Base-by-base conservation (phyloP, 371 early-diverging fungal genomes). In the Coemansia sp. region DNA sequence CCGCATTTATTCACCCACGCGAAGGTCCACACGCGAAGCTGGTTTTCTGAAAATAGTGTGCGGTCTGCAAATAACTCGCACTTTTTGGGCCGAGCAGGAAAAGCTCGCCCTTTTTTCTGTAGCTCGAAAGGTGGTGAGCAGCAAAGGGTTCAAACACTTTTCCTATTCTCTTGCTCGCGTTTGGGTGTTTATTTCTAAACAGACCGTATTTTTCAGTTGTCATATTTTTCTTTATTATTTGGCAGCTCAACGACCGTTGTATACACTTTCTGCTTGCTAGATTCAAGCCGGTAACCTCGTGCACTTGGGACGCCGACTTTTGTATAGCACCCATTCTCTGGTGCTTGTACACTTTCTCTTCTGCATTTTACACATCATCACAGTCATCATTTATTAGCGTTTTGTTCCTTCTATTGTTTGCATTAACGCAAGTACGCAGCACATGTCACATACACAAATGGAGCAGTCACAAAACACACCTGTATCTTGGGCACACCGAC, bases 391-490 rank as follows among this genome's bases (percentile, higher is more conserved):
- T 24, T 46, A 48, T 29, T 19, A 32, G 1, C 36, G 52, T 53
- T 2, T 39, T 39, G 32, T 7, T 24, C 11, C n/a, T 39, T 52
- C 36, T 11, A 36, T 36, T 36, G 36, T 36, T 11, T 36, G 36
- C 36, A 36, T 36, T 11, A 36, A 36, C 9, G 36, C 36, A 36
- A 36, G 36, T 36, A 28, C 6, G 17, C 17, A 24, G 41, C 59
- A 48, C 58, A 75, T 71, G 75, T 63, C 71, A 28, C 67, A 63
- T 54, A 51, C 64, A 64, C 71, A 75, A 61, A 67, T 60, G 63
- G 71, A 66, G 24, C 71, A 59, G 24, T 41, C 71, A 29, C 64
- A 67, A 41, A 61, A 55, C 60, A 58, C 64, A 1, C 46, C 60
- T 28, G 41, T 71, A 48, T 29, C 55, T 28, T 60, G 67, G 67